phyloP scores from a whole-genome alignment of 2,329 filamentous ascomycete genomes.

The Albifimbria verrucaria region DNA sequence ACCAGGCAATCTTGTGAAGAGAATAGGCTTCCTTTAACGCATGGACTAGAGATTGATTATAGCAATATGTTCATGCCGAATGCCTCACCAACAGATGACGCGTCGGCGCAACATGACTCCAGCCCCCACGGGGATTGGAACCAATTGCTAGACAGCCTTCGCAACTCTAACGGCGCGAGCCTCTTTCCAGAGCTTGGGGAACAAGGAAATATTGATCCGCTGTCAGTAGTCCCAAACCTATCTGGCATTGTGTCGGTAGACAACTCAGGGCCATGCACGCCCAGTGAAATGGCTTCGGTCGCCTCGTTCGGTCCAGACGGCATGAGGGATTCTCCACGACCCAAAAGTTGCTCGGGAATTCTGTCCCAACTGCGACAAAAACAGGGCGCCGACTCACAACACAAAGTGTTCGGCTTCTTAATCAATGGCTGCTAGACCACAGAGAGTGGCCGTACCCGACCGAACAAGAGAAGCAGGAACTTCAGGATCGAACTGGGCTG shows the following conservation, averaged over 20 bases:
- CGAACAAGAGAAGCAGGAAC: constrained; percentile 73
- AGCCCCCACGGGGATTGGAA: not conserved
- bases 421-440: constrained; percentile 76
- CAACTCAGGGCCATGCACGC: not conserved
- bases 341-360: not conserved
- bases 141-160: not conserved
- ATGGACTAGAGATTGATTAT: not conserved
- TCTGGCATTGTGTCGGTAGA: not conserved
- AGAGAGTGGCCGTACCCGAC: constrained; percentile 77
- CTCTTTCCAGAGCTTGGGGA: not conserved
- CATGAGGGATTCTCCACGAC: not conserved
- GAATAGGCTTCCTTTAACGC: not conserved
- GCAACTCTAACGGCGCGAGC: not conserved
- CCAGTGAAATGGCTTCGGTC: not conserved
- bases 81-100: not conserved
- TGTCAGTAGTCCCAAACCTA: not conserved
- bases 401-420: constrained; percentile 71
- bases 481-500: constrained; percentile 72
- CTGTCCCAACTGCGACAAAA: constrained; percentile 3
- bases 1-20: not conserved
- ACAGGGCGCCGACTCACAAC: constrained; percentile 51
- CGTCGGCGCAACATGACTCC: not conserved
- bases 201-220: not conserved
- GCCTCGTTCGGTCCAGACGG: not conserved
- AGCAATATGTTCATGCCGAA: not conserved